Evolutionary conservation across 2,329 filamentous ascomycete genomes (phyloP).

Genomic region (Botrytis sinoallii): DNA sequence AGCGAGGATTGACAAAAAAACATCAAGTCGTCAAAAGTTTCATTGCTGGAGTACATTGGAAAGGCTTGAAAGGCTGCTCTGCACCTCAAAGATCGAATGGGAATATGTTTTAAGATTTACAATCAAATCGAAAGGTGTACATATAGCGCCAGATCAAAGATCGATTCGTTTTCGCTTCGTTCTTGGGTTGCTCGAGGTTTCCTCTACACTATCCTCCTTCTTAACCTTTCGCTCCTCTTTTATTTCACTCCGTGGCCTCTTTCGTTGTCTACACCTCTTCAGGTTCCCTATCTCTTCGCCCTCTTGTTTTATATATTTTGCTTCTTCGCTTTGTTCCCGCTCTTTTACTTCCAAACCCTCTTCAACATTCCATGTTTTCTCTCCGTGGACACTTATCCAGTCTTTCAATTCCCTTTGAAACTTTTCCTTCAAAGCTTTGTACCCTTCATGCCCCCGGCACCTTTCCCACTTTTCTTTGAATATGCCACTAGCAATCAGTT

Average conservation of each 20-base stretch:
- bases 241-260: background rate
- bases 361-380: background rate
- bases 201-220: background rate
- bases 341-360: background rate
- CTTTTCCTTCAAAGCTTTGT: background rate
- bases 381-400: background rate
- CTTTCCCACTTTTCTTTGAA: slow-evolving; percentile 48
- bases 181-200: background rate
- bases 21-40: background rate
- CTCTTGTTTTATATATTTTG: background rate
- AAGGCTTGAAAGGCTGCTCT: background rate
- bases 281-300: background rate
- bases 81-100: background rate
- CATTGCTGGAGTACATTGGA: background rate
- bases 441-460: slow-evolving; percentile 1
- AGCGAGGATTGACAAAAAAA: too few species aligned
- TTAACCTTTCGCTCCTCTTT: background rate
- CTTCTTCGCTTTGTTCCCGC: background rate
- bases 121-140: background rate
- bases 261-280: background rate
- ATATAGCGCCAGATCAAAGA: background rate
- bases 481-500: slow-evolving; percentile 47
- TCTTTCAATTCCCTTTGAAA: background rate
- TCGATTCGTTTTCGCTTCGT: background rate
- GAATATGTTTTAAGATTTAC: background rate